Percentiles rank a stretch among this genome's conserved stretches.
Conservation (phyloP, 306 rosid species). For the Prunus mira region DNA sequence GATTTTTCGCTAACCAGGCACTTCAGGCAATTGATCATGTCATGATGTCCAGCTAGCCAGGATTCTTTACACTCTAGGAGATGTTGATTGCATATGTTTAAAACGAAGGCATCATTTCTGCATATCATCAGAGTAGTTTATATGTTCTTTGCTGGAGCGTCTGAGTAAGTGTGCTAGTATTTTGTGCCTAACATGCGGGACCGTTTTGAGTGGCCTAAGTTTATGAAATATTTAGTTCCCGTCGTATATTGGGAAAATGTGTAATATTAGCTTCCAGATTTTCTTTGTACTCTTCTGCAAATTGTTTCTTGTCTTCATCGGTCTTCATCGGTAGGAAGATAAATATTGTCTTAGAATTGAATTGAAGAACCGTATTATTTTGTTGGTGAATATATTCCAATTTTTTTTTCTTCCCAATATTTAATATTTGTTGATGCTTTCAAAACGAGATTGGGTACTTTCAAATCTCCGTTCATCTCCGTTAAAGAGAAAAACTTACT, state of each 20-base stretch:
- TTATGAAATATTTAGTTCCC: neutral
- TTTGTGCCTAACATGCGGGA: conserved; percentile 17
- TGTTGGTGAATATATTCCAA: conserved; percentile 6
- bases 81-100: neutral
- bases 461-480: neutral
- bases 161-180: conserved; percentile 12
- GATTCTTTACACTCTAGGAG: conserved; percentile 19
- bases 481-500: no score
- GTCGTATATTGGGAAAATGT: neutral
- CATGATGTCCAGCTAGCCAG: conserved; percentile 77
- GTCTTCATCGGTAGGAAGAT: neutral
- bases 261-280: neutral
- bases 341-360: neutral
- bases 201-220: neutral
- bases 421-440: neutral
- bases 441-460: neutral
- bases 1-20: conserved; percentile 85
- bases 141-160: conserved; percentile 26
- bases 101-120: conserved; percentile 4
- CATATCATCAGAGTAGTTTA: conserved; percentile 1
- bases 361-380: neutral
- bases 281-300: neutral
- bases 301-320: conserved; percentile 5
- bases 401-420: neutral
- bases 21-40: conserved; percentile 81